These are phyloP conservation scores for Chrysanthemum seticuspe DNA, from an alignment of 129 eudicot species.

Conservation along the genomic window DNA sequence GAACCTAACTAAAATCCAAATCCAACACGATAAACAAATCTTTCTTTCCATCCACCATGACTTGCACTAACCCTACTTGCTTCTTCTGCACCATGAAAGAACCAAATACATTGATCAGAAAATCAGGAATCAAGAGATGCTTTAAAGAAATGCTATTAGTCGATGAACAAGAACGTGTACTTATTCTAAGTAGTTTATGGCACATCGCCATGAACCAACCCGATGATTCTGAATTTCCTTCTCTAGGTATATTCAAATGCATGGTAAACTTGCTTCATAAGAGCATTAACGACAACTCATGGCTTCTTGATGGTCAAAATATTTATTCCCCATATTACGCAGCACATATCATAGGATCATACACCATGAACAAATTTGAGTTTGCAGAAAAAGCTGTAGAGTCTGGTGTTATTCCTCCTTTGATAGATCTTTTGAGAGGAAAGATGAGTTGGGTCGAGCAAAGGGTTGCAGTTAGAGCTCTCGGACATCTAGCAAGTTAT, in stretches of 20 bases:
- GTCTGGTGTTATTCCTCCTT: slow-evolving; percentile 62
- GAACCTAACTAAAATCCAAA: slow-evolving; percentile 25
- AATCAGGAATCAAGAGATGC: slow-evolving; percentile 44
- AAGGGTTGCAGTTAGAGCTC: slow-evolving; percentile 88
- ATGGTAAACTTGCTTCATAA: slow-evolving; percentile 54
- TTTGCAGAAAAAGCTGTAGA: slow-evolving; percentile 59
- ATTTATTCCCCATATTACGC: slow-evolving; percentile 79
- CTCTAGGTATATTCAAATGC: slow-evolving; percentile 78
- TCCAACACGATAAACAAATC: slow-evolving; percentile 26
- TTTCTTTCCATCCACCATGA: slow-evolving; percentile 31
- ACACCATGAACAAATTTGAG: slow-evolving; percentile 65
- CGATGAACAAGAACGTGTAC: slow-evolving; percentile 60
- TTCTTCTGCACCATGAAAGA: slow-evolving; percentile 87
- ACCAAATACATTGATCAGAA: slow-evolving; percentile 44
- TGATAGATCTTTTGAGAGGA: slow-evolving; percentile 78
- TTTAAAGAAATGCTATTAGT: slow-evolving; percentile 43
- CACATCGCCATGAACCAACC: slow-evolving; percentile 78
- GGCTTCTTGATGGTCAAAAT: slow-evolving; percentile 75
- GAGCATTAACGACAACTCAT: slow-evolving; percentile 48
- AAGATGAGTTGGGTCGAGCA: slow-evolving; percentile 86
- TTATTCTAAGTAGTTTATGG: slow-evolving; percentile 70
- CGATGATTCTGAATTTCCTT: slow-evolving; percentile 70
- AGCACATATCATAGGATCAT: slow-evolving; percentile 86
- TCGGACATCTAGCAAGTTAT: slow-evolving; percentile 89
- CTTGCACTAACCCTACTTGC: slow-evolving; percentile 57